Percentiles rank a stretch among this genome's conserved stretches.
Conservation (phyloP, 129 eudicot species). For the Lactuca saligna region DNA sequence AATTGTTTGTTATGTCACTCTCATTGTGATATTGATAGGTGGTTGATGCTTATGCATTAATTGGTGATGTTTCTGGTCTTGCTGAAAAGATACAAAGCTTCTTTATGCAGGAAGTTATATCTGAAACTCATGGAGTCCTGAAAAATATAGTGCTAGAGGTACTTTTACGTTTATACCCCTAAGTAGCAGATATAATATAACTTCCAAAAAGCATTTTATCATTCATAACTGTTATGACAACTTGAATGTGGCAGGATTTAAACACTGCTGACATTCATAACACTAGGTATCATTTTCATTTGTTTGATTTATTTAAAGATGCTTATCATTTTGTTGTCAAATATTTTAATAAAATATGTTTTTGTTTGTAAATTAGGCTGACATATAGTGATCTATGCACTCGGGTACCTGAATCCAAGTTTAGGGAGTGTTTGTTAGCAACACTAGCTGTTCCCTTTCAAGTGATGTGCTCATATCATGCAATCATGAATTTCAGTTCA, state of each 20-base stretch:
- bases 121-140: conserved; percentile 71
- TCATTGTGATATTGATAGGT: conserved; percentile 54
- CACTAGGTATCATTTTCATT: conserved; percentile 49
- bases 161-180: conserved; percentile 4
- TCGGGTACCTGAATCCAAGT: conserved; percentile 84
- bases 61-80: conserved; percentile 97
- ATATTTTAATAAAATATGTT: conserved; percentile 22
- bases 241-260: conserved; percentile 62
- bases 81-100: conserved; percentile 97
- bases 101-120: conserved; percentile 87
- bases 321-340: background rate
- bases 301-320: conserved; percentile 10
- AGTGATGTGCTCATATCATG: conserved; percentile 80
- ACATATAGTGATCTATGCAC: conserved; percentile 92
- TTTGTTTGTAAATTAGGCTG: conserved; percentile 50
- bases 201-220: background rate
- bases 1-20: background rate
- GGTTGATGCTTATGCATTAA: conserved; percentile 96
- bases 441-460: conserved; percentile 75
- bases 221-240: conserved; percentile 22
- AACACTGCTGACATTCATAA: conserved; percentile 43
- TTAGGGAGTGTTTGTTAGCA: conserved; percentile 80
- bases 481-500: conserved; percentile 72
- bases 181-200: background rate
- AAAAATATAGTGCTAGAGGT: conserved; percentile 72